Base-by-base conservation (phyloP, 2,329 filamentous ascomycete species). In the Talaromyces funiculosus region DNA sequence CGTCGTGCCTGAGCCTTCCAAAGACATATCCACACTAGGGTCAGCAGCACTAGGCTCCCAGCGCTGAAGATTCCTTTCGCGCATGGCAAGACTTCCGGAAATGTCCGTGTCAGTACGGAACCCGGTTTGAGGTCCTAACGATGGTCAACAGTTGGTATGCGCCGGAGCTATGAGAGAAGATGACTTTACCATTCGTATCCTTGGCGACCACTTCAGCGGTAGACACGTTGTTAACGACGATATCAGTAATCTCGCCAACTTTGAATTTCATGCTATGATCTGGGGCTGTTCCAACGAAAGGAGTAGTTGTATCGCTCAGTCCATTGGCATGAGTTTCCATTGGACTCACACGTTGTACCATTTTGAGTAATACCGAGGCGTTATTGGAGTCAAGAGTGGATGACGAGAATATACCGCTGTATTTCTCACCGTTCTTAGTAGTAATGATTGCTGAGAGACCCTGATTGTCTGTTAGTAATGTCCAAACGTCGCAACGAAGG, bases 41-140 rank as follows among this genome's bases (percentile, higher is more conserved):
- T 87, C 86, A 4, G 80, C 85, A 4, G 80, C 74, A 65, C 86
- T 87, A 6, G 90, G 86, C 59, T 92, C 85, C 92, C 92, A 97
- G 67, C 83, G 87, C 71, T 96, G 87, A 42, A 97, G 80, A 57
- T 85, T 81, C 62, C 92, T 86, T 75, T 96, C 90, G 61, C 84
- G 85, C 53, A 85, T 81, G 49, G 82, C 77, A 64, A 87, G 84
- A 68, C 83, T 84, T 65, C 89, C 89, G 7, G 92, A 94, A 64
- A 97, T 97, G 69, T 94, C 90, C 35, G 85, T 81, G 71, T 97
- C 93, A 24, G 93, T 97, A 64, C 89, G 87, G 77, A 97, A 97
- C 24, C 81, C 83, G 61, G 83, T 77, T 43, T 85, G 79, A 66
- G 83, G 82, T 64, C 89, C 90, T 94, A 64, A 18, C 3, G 51